phyloP scores from a whole-genome alignment of 192 early-diverging fungal genomes.

The Podila verticillata region DNA sequence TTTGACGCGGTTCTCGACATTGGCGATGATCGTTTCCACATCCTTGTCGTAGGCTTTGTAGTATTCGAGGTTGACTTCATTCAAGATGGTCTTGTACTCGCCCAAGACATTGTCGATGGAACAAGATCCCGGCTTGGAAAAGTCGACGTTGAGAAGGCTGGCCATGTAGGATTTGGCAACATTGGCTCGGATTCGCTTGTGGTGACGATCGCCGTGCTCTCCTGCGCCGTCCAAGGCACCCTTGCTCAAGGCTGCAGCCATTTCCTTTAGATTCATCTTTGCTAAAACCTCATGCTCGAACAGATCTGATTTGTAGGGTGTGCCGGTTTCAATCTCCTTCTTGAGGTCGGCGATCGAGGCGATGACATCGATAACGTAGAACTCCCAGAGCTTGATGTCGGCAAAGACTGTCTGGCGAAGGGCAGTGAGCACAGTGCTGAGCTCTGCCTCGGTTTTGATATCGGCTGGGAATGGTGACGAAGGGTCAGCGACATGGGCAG shows the following conservation, averaged over 20 bases:
- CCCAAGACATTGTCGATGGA: conserved; percentile 55
- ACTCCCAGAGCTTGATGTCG: conserved; percentile 87
- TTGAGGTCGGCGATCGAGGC: conserved; percentile 52
- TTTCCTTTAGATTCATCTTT: conserved; percentile 56
- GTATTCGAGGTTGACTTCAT: conserved; percentile 87
- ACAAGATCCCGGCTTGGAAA: conserved; percentile 6
- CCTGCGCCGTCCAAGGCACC: conserved; percentile 42
- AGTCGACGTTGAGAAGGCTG: conserved; percentile 21
- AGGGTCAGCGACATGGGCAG: conserved; percentile 62
- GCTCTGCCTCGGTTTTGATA: conserved; percentile 72
- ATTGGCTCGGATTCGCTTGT: conserved; percentile 61
- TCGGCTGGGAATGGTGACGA: conserved; percentile 53
- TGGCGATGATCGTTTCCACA: conserved; percentile 70
- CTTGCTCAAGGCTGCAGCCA: conserved; percentile 53
- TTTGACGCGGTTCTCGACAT: conserved; percentile 80
- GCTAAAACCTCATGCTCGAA: conserved; percentile 51
- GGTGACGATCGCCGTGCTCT: conserved; percentile 61
- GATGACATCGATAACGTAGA: conserved; percentile 80
- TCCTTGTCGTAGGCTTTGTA: conserved; percentile 91
- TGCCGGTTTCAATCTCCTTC: conserved; percentile 50
- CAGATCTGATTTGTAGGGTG: conserved; percentile 2
- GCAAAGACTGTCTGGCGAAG: conserved; percentile 64
- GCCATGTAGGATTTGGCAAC: conserved; percentile 62
- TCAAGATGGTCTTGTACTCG: conserved; percentile 70
- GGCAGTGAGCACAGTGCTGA: conserved; percentile 71